Conservation (phyloP, 2,329 filamentous ascomycete genomes). For the Penicillium sp. region DNA sequence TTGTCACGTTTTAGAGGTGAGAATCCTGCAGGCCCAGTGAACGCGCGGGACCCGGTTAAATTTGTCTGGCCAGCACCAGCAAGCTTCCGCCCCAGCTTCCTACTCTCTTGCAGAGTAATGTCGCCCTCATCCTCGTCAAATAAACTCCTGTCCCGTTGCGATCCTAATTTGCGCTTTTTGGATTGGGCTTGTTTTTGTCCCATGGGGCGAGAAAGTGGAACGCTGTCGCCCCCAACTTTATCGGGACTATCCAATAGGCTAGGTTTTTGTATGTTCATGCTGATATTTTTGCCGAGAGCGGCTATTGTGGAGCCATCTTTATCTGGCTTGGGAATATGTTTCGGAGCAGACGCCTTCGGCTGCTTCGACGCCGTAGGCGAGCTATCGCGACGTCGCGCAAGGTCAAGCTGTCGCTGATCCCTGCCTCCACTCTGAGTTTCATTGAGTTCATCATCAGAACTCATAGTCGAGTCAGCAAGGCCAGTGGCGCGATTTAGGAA, state of each 20-base stretch:
- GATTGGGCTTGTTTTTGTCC: constrained; percentile 50
- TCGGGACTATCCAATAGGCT: constrained; percentile 10
- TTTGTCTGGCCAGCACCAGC: constrained; percentile 28
- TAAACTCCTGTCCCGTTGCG: constrained; percentile 65
- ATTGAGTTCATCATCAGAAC: constrained; percentile 34
- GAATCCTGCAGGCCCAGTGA: constrained; percentile 62
- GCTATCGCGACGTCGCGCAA: background rate
- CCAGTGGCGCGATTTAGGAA: constrained; percentile 80
- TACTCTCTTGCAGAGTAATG: constrained; percentile 29
- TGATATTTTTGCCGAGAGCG: background rate
- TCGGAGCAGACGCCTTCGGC: background rate
- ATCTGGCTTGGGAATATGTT: background rate
- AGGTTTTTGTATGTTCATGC: background rate
- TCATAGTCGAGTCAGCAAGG: constrained; percentile 45
- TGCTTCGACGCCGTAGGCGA: background rate
- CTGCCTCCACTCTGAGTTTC: constrained; percentile 25
- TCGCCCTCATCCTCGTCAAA: constrained; percentile 73
- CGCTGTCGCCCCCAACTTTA: constrained; percentile 24
- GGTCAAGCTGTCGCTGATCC: constrained; percentile 8
- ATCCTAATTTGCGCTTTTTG: constrained; percentile 75
- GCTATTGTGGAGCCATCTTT: background rate
- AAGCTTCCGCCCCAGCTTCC: constrained; percentile 34
- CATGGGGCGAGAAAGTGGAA: constrained; percentile 24
- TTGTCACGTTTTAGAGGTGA: constrained; percentile 75
- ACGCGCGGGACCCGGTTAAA: constrained; percentile 30